These are phyloP conservation scores for Pezicula neosporulosa DNA, from an alignment of 2,329 filamentous ascomycete genomes.

Conservation along the genomic window DNA sequence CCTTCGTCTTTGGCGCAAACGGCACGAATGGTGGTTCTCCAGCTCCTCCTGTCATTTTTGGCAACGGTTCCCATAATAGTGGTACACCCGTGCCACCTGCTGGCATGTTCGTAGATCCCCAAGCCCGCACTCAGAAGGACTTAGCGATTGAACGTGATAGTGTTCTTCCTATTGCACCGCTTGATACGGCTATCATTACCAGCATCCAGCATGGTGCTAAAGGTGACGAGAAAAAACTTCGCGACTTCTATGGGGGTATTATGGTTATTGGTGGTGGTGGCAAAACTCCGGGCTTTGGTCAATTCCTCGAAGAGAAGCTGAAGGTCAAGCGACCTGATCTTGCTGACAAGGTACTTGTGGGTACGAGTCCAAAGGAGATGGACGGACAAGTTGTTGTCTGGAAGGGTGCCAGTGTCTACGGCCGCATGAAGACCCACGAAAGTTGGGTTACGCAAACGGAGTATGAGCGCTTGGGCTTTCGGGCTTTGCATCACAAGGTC, in stretches of 20 bases:
- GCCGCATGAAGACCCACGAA: slow-evolving; percentile 80
- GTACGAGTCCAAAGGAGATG: slow-evolving; percentile 79
- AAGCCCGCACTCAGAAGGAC: slow-evolving; percentile 32
- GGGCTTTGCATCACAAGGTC: slow-evolving; percentile 81
- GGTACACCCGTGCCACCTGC: slow-evolving; percentile 36
- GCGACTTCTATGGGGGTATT: slow-evolving; percentile 84
- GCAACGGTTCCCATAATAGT: slow-evolving; percentile 47
- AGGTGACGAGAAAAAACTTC: slow-evolving; percentile 87
- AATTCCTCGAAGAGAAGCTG: slow-evolving; percentile 79
- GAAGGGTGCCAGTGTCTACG: slow-evolving; percentile 98
- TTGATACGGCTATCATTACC: slow-evolving; percentile 87
- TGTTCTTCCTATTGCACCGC: slow-evolving; percentile 75
- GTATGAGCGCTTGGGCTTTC: slow-evolving; percentile 80
- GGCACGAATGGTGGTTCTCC: slow-evolving; percentile 25
- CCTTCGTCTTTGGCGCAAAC: slow-evolving; percentile 49
- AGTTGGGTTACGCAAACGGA: slow-evolving; percentile 88
- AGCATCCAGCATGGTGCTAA: slow-evolving; percentile 84
- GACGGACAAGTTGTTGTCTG: slow-evolving; percentile 96
- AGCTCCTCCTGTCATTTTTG: slow-evolving; percentile 20
- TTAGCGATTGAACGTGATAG: slow-evolving; percentile 71
- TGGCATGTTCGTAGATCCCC: slow-evolving; percentile 34
- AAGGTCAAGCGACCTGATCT: slow-evolving; percentile 62
- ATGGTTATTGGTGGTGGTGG: slow-evolving; percentile 87
- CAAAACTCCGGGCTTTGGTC: slow-evolving; percentile 75
- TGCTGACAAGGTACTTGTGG: slow-evolving; percentile 57